A percentile compares a stretch with the other conserved stretches of the same genome.
Evolutionary conservation across 2,329 filamentous ascomycete species (phyloP).

Genomic region (Nemania bipapillata): DNA sequence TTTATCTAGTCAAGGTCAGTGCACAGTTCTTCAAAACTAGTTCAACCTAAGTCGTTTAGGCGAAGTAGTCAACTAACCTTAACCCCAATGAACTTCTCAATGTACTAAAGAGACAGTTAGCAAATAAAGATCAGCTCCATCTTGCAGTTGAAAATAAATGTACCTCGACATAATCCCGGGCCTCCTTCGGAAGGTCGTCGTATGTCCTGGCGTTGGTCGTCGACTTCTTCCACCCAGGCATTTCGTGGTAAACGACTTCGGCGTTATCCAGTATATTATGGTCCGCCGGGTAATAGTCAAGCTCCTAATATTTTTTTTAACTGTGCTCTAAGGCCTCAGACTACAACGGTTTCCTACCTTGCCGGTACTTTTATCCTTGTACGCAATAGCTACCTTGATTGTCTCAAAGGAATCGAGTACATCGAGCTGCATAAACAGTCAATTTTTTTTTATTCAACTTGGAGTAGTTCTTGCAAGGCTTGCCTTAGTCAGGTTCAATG

Average conservation of each 20-base stretch:
- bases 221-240: background rate
- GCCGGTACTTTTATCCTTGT: slow-evolving; percentile 55
- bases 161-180: background rate
- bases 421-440: slow-evolving; percentile 54
- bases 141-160: too few species aligned
- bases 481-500: slow-evolving; percentile 46
- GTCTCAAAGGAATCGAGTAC: slow-evolving; percentile 70
- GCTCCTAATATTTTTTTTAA: too few species aligned
- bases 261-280: background rate
- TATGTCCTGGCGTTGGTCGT: background rate
- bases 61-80: too few species aligned
- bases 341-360: too few species aligned
- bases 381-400: slow-evolving; percentile 69
- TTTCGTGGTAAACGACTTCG: background rate
- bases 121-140: too few species aligned
- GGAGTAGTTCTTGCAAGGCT: too few species aligned
- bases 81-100: background rate
- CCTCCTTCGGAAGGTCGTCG: background rate
- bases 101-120: background rate
- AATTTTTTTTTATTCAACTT: background rate
- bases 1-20: background rate
- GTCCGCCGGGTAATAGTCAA: background rate
- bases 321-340: too few species aligned
- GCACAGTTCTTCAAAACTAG: background rate
- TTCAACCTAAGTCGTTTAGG: too few species aligned